These are phyloP conservation scores for Protostelium mycophagum DNA, from an alignment of 78 protist species.

Conservation along the genomic window DNA sequence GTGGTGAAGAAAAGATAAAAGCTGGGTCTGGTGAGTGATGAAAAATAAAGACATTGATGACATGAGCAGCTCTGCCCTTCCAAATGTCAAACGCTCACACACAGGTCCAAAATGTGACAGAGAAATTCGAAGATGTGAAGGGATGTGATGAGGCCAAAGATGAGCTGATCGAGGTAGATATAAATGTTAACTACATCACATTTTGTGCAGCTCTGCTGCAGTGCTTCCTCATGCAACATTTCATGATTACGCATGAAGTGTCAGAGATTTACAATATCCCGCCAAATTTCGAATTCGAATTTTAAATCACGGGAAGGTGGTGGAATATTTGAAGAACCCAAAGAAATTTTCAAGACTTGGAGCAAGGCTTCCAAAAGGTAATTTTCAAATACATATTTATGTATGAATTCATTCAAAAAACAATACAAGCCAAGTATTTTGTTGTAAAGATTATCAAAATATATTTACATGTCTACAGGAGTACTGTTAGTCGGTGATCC, in stretches of 20 bases:
- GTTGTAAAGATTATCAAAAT: not conserved
- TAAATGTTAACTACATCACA: too few species aligned
- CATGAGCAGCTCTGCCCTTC: not conserved
- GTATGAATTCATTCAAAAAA: not conserved
- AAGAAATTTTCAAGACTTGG: slow-evolving; percentile 77
- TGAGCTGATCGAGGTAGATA: slow-evolving; percentile 75
- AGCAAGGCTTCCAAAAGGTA: slow-evolving; percentile 86
- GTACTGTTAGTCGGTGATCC: slow-evolving; percentile 88
- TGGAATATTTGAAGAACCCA: slow-evolving; percentile 82
- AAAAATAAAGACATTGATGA: too few species aligned
- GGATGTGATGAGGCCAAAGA: slow-evolving; percentile 78
- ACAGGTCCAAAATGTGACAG: not conserved
- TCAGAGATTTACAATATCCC: too few species aligned
- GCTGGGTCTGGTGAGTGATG: not conserved
- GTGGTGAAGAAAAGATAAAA: not conserved
- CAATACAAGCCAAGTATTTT: not conserved
- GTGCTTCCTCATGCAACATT: too few species aligned
- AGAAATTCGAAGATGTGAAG: slow-evolving; percentile 50
- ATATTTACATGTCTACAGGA: slow-evolving; percentile 10
- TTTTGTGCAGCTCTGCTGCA: too few species aligned
- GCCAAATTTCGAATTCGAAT: slow-evolving; percentile 57
- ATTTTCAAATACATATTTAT: not conserved
- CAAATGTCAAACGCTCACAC: not conserved
- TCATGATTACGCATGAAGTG: too few species aligned
- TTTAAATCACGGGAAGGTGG: slow-evolving; percentile 49